Evolutionary conservation across 345 rosid species (phyloP).

Genomic region (Gossypium turneri): DNA sequence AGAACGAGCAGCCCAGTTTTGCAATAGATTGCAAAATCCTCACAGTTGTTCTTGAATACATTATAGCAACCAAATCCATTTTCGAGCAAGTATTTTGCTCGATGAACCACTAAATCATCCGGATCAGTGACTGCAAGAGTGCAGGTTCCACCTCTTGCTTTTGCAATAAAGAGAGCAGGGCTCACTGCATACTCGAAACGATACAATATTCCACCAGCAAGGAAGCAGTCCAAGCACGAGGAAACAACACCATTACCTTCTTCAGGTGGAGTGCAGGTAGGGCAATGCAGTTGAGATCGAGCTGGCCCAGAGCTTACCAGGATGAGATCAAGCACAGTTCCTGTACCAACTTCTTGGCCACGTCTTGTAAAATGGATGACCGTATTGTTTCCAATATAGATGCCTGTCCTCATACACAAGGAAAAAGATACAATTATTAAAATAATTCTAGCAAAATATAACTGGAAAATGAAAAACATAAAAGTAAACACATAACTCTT

Average conservation of each 20-base stretch:
- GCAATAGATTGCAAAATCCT: conserved; percentile 80
- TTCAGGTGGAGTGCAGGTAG: conserved; percentile 52
- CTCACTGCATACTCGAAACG: conserved; percentile 74
- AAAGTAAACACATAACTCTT: background rate
- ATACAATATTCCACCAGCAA: conserved; percentile 71
- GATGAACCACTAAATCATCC: conserved; percentile 46
- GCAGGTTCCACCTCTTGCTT: conserved; percentile 93
- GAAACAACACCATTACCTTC: conserved; percentile 67
- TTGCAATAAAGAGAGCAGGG: conserved; percentile 72
- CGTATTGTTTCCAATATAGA: conserved; percentile 71
- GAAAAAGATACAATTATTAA: background rate
- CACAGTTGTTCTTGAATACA: conserved; percentile 78
- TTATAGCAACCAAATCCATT: conserved; percentile 87
- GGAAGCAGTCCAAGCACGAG: conserved; percentile 85
- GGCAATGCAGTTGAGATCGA: conserved; percentile 45
- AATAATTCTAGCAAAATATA: background rate
- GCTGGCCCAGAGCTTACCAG: conserved; percentile 75
- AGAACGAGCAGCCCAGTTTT: conserved; percentile 73
- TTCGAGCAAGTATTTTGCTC: conserved; percentile 70
- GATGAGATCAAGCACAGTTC: conserved; percentile 66
- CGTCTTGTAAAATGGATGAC: conserved; percentile 86
- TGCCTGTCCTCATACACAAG: conserved; percentile 35
- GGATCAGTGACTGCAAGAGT: conserved; percentile 68
- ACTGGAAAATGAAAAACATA: background rate
- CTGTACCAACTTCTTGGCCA: conserved; percentile 93